phyloP scores from a whole-genome alignment of 805 yeast species.

The Tetrapisispora namnaoensis region DNA sequence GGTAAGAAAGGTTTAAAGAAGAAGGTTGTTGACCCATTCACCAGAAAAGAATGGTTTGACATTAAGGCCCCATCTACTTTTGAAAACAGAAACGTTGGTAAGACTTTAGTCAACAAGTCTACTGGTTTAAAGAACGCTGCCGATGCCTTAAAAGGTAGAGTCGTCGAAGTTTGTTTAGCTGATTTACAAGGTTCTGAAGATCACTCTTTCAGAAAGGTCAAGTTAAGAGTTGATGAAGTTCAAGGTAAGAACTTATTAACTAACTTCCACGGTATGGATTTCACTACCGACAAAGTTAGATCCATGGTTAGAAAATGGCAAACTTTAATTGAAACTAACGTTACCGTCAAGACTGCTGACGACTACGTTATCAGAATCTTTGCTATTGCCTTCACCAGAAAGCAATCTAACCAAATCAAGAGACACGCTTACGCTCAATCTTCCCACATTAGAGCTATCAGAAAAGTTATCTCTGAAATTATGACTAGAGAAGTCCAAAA shows the following conservation, averaged over 20 bases:
- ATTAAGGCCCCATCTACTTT: conserved; percentile 98
- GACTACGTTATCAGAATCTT: conserved; percentile 94
- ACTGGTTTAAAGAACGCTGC: conserved; percentile 97
- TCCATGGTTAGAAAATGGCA: conserved; percentile 99
- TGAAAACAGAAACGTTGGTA: conserved; percentile 97
- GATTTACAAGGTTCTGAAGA: conserved; percentile 98
- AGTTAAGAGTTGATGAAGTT: conserved; percentile 97
- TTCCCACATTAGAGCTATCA: conserved; percentile 92
- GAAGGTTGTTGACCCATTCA: conserved; percentile 98
- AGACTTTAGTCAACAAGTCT: conserved; percentile 96
- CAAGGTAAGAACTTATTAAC: conserved; percentile 98
- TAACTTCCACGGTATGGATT: conserved; percentile 99
- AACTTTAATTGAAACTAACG: conserved; percentile 95
- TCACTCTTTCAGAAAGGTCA: conserved; percentile 95
- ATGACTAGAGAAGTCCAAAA: conserved; percentile 93
- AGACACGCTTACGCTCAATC: conserved; percentile 97
- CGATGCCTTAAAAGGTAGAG: conserved; percentile 97
- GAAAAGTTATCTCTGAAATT: conserved; percentile 94
- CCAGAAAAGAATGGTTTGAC: conserved; percentile 98
- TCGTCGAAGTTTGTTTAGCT: conserved; percentile 90
- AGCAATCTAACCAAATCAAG: conserved; percentile 93
- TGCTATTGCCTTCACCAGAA: conserved; percentile 97
- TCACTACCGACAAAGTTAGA: conserved; percentile 95
- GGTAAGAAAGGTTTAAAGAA: conserved; percentile 98
- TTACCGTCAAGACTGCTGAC: conserved; percentile 95